Evolutionary conservation across 345 rosid genomes (phyloP).

Genomic region (Eucalyptus marginata): DNA sequence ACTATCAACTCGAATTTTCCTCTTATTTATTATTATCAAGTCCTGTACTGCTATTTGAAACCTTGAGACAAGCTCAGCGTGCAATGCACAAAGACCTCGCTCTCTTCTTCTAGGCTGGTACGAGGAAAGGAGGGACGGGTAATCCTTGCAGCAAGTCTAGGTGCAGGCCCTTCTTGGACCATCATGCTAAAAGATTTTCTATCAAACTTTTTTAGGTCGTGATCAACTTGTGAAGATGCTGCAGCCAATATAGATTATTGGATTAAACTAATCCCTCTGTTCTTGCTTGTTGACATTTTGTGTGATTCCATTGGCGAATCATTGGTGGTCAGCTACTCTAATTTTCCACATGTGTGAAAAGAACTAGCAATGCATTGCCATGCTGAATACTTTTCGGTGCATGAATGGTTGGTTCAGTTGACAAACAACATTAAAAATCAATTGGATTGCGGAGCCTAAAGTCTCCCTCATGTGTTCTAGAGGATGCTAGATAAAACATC

Average conservation of each 20-base stretch:
- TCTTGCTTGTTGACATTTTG: not conserved
- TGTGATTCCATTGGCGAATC: not conserved
- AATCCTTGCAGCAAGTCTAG: not conserved
- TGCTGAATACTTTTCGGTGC: not conserved
- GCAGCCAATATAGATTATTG: not conserved
- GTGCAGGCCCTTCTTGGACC: not conserved
- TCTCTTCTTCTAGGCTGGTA: not conserved
- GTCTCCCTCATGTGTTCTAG: not conserved
- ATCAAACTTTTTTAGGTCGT: not conserved
- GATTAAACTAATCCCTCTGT: not conserved
- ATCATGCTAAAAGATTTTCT: not conserved
- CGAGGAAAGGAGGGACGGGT: not conserved
- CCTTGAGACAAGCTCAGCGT: not conserved
- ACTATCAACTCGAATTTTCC: not conserved
- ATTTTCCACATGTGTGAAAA: not conserved
- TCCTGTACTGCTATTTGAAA: not conserved
- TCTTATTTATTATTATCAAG: too few species aligned
- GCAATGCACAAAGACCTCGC: not conserved
- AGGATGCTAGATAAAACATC: not conserved
- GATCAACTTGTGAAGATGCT: not conserved
- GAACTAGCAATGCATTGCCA: not conserved
- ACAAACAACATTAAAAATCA: not conserved
- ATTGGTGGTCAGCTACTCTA: not conserved
- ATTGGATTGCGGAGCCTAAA: not conserved
- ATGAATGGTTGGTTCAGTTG: not conserved